Base-by-base conservation (phyloP, 75 land plant genomes). In the Picea sitchensis region DNA sequence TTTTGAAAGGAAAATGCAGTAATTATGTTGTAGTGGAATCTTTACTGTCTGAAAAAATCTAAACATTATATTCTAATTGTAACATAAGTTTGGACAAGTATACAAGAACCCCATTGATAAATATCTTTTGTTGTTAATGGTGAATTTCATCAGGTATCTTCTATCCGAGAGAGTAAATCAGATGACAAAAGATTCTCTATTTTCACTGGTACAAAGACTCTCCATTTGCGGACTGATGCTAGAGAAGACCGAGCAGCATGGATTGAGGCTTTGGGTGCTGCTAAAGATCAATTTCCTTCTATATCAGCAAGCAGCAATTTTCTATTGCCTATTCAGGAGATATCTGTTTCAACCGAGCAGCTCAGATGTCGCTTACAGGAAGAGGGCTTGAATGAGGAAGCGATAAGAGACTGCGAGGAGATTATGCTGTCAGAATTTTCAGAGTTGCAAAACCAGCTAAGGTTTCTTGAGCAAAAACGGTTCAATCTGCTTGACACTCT, bases 131-230 rank as follows among this genome's bases (percentile, higher is more conserved):
- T 51, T 9, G 11, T 51, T 51, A 51, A 51, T 51, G 56, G 56
- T 51, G 56, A 51, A 9, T 51, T 51, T 51, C n/a, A 17, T 47
- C 81, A 88, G 99, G 90, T 97, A 3, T 91, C 94, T 11, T 90
- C 98, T 26, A 90, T 93, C 59, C 88, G 99, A 30, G 92, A 91
- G 75, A 98, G 99, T 86, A 90, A 80, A 62, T 98, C 99, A 31
- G 99, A 98, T 81, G 94, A 95, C 59, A 87, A 89, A 79, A 81
- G 93, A 80, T 95, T 98, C 72, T 92, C 91, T 63, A 93, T 98
- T 61, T 93, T 91, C 54, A 93, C 98, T 60, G 98, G 96, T 41
- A 98, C 99, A 61, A 98, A 98, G 79, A 90, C 88, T 8, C 91
- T 98, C 57, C 99, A 95, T 79, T 78, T 98, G 83, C 88, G 96